Evolutionary conservation across 805 yeast genomes (phyloP).

Genomic region (Candida coleopterorum): DNA sequence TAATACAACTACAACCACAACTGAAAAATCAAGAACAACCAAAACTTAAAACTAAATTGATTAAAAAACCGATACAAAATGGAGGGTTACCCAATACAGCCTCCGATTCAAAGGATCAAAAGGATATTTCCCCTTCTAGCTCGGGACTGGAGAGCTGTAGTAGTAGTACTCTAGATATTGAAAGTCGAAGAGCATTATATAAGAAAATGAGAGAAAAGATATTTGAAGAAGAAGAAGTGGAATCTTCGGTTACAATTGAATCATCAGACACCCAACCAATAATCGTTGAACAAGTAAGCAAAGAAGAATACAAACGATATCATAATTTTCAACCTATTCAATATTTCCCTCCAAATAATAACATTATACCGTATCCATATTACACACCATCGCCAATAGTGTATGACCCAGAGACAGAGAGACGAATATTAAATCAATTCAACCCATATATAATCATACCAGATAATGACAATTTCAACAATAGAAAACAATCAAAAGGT

Average conservation of each 20-base stretch:
- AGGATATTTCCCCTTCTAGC: too few species aligned
- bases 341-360: slow-evolving; percentile 1
- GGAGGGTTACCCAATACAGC: neutral
- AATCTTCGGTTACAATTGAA: too few species aligned
- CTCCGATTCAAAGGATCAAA: neutral
- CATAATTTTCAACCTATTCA: neutral
- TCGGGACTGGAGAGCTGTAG: too few species aligned
- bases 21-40: too few species aligned
- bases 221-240: slow-evolving; percentile 17
- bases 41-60: slow-evolving; percentile 13
- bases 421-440: slow-evolving; percentile 17
- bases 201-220: slow-evolving; percentile 35
- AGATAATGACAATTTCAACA: too few species aligned
- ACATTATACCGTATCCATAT: slow-evolving; percentile 4
- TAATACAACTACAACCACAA: too few species aligned
- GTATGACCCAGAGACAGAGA: slow-evolving; percentile 16
- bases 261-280: too few species aligned
- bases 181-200: slow-evolving; percentile 31
- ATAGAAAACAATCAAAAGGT: neutral
- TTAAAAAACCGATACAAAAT: slow-evolving; percentile 8
- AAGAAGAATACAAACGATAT: neutral
- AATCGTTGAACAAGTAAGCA: slow-evolving; percentile 4
- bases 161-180: slow-evolving; percentile 10
- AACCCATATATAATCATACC: slow-evolving; percentile 27
- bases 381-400: neutral